Evolutionary conservation across 2,329 filamentous ascomycete species (phyloP), one percentile per base, ranked within the genome.

Genomic region (Alternaria sp.): DNA sequence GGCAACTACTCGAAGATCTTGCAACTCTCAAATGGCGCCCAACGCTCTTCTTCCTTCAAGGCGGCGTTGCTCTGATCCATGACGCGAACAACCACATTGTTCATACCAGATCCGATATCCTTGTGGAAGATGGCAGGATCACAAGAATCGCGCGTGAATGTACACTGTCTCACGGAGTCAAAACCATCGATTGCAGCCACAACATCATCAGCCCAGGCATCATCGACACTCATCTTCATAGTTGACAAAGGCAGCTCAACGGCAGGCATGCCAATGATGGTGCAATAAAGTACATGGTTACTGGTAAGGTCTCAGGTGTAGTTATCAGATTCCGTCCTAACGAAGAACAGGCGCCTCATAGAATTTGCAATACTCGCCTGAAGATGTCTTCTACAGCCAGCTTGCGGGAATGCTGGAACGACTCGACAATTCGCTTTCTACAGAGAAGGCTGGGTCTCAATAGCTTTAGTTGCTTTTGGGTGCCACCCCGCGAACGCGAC

Each of bases 211-310:
- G 80, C 0, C 84, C 84, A 0, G 85, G 85, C 2, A 57, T 60
- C 31, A 75, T 86, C 52, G 83, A 86, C 69, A 86, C 83, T 0
- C 85, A 86, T 60, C 80, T 81, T 3, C 70, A 74, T 60, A 57
- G 66, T 34, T 70, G 84, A 85, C 83, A 87, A 66, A 85, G 85
- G 0, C 83, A 80, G 9, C 80, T 83, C 62, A 85, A 84, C 62
- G 85, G 84, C 0, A 67, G 86, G 1, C 82, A 71, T 6, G 81
- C 83, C 2, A 83, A 87, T 62, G 80, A 82, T 3, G 67, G 73
- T 2, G 62, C 83, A n/a, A 34, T 81, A 3, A 74, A 82, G 24
- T 83, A 83, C 58, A 70, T 80, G 67, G 61, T 72, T 5, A 64
- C 70, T 44, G 78, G 79, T 80, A 52, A 21, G 8, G 17, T 10